A percentile compares a stretch with the other conserved stretches of the same genome.
Evolutionary conservation across 306 rosid species (phyloP).

Genomic region (Corylus heterophylla): DNA sequence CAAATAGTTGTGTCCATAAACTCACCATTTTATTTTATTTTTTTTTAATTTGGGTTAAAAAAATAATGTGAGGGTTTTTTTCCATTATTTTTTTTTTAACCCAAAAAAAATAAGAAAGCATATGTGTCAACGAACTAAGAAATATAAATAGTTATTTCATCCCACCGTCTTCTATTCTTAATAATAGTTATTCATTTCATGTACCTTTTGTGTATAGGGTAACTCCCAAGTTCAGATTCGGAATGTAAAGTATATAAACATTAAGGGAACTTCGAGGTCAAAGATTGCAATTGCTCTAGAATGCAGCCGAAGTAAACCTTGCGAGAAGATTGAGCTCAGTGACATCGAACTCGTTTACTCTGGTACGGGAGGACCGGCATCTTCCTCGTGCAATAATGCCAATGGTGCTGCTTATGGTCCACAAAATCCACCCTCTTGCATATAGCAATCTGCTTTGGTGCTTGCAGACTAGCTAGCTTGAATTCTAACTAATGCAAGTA

Average conservation of each 20-base stretch:
- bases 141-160: no score
- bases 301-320: constrained; percentile 32
- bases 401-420: constrained; percentile 20
- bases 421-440: constrained; percentile 14
- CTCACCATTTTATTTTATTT: no score
- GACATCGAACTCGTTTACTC: constrained; percentile 9
- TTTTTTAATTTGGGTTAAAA: no score
- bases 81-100: no score
- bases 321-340: constrained; percentile 11
- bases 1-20: no score
- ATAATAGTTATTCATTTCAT: not conserved
- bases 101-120: no score
- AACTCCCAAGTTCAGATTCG: constrained; percentile 20
- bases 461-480: no score
- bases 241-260: constrained; percentile 22
- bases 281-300: constrained; percentile 12
- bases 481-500: no score
- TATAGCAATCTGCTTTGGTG: not conserved
- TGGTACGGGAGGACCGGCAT: not conserved
- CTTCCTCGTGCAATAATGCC: constrained; percentile 18
- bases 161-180: no score
- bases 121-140: no score
- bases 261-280: constrained; percentile 31
- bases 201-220: not conserved
- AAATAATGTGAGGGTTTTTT: no score